A percentile compares a stretch with the other conserved stretches of the same genome.
Evolutionary conservation across 345 rosid species (phyloP).

Genomic region (Acer yangbiense): DNA sequence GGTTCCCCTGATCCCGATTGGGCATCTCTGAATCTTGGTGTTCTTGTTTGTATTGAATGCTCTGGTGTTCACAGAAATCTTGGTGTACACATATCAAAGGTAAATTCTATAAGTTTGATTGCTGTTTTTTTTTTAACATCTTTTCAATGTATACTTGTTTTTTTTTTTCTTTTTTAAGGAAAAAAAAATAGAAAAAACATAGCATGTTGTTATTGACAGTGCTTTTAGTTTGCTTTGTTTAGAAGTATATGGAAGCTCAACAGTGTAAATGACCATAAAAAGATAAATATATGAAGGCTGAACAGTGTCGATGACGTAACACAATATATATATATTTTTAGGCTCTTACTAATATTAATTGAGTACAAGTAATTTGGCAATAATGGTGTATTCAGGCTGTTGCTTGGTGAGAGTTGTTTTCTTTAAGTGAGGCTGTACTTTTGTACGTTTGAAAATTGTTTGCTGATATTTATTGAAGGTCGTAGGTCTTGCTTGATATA

Average conservation of each 20-base stretch:
- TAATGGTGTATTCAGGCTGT: background rate
- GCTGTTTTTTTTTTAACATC: background rate
- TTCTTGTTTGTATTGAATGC: slow-evolving; percentile 98
- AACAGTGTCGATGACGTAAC: too few species aligned
- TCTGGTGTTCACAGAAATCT: slow-evolving; percentile 99
- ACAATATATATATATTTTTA: too few species aligned
- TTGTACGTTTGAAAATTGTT: background rate
- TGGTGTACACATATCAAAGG: slow-evolving; percentile 98
- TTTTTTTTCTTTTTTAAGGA: background rate
- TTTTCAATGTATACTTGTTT: background rate
- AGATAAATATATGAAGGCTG: too few species aligned
- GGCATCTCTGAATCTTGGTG: slow-evolving; percentile 97
- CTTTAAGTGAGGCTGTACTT: background rate
- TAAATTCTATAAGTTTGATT: slow-evolving; percentile 27
- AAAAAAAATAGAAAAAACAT: too few species aligned
- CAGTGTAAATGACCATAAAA: background rate
- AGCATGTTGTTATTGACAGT: background rate
- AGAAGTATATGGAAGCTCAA: background rate
- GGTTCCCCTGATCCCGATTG: slow-evolving; percentile 98
- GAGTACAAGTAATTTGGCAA: background rate
- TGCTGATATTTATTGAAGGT: background rate
- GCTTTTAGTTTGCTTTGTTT: background rate
- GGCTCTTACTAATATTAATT: too few species aligned
- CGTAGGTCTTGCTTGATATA: background rate
- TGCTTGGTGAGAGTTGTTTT: slow-evolving; percentile 2